Conservation (phyloP, 352 stramenopile genomes). For the Elongisporangium anandrum region DNA sequence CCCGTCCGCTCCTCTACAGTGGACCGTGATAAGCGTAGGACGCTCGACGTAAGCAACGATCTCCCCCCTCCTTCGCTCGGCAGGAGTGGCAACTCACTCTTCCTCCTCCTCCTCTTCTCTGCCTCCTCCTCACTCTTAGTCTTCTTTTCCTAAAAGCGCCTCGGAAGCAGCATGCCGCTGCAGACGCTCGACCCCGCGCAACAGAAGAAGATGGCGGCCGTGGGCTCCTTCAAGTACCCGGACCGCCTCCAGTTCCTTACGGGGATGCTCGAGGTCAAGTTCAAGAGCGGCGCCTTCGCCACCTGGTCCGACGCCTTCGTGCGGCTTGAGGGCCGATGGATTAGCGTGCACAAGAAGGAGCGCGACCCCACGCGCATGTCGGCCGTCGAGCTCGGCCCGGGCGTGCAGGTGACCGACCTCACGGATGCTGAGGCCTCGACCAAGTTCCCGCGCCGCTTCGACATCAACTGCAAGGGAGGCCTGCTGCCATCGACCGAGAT, state of each 20-base stretch:
- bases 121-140: not conserved
- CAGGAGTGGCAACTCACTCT: not conserved
- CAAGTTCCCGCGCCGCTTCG: constrained; percentile 77
- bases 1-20: not conserved
- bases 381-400: constrained; percentile 65
- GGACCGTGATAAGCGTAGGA: not conserved
- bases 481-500: constrained; percentile 63
- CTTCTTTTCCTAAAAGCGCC: not conserved
- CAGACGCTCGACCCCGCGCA: not conserved
- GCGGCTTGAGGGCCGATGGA: constrained; percentile 60
- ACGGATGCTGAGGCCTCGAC: constrained; percentile 45
- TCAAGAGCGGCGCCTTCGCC: constrained; percentile 60
- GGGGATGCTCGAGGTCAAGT: constrained; percentile 62
- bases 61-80: not conserved
- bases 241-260: constrained; percentile 45
- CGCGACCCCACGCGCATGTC: constrained; percentile 47
- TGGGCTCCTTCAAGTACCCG: constrained; percentile 11
- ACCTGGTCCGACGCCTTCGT: constrained; percentile 67
- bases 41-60: not conserved
- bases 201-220: constrained; percentile 15
- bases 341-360: constrained; percentile 69
- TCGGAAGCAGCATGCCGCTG: not conserved
- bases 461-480: constrained; percentile 67
- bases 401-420: constrained; percentile 62
- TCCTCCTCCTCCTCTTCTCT: not conserved